These are phyloP conservation scores for Xylariaceae sp. DNA, from an alignment of 2,329 filamentous ascomycete species.

Conservation along the genomic window DNA sequence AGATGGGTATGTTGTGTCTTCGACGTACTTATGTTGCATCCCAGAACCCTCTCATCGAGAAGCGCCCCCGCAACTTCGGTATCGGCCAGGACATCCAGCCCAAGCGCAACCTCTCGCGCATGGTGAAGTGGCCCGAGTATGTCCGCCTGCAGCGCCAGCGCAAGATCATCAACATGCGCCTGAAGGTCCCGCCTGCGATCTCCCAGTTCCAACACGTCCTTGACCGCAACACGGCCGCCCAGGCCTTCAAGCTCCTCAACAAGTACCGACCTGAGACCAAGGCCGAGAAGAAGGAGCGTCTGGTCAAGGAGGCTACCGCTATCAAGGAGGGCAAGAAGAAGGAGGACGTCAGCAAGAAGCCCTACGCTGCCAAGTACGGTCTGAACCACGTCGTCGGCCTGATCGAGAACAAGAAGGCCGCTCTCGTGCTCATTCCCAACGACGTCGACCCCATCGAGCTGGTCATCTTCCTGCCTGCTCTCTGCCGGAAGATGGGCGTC, in stretches of 20 bases:
- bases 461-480: slow-evolving; percentile 96
- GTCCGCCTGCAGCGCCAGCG: slow-evolving; percentile 90
- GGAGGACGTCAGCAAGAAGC: slow-evolving; percentile 99
- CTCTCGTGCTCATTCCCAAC: slow-evolving; percentile 96
- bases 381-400: slow-evolving; percentile 98
- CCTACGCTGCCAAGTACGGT: slow-evolving; percentile 98
- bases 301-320: slow-evolving; percentile 95
- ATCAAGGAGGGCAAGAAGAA: slow-evolving; percentile 99
- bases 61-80: slow-evolving; percentile 93
- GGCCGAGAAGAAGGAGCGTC: slow-evolving; percentile 99
- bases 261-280: slow-evolving; percentile 99
- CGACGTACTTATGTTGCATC: slow-evolving; percentile 13
- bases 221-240: slow-evolving; percentile 91
- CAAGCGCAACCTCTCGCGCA: slow-evolving; percentile 87
- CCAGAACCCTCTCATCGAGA: slow-evolving; percentile 99
- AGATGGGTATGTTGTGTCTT: background rate
- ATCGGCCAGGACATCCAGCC: slow-evolving; percentile 99
- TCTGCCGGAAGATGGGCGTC: slow-evolving; percentile 99
- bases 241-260: slow-evolving; percentile 98
- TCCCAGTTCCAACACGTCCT: slow-evolving; percentile 97
- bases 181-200: slow-evolving; percentile 97
- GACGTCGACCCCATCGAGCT: slow-evolving; percentile 99
- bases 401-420: slow-evolving; percentile 99
- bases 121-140: slow-evolving; percentile 99
- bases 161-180: slow-evolving; percentile 95